Conservation (phyloP, 2,329 filamentous ascomycete species). For the Alternaria incomplexa region DNA sequence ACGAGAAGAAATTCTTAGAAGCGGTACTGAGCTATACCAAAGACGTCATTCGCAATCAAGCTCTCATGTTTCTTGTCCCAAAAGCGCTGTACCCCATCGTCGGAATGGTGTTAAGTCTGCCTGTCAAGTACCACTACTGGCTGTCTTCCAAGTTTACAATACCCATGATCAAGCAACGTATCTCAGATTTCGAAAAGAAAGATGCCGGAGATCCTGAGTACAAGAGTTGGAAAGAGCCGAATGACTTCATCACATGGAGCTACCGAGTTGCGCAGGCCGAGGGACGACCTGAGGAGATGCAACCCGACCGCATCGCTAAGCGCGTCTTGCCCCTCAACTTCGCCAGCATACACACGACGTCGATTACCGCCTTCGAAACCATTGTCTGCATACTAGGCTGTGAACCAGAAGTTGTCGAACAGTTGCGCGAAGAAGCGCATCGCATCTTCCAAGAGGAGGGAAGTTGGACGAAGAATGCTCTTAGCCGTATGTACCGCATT, state of each 20-base stretch:
- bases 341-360: conserved; percentile 65
- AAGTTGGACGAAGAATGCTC: conserved; percentile 56
- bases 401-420: conserved; percentile 20
- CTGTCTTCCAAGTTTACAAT: conserved; percentile 51
- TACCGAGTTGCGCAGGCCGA: conserved; percentile 60
- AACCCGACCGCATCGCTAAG: conserved; percentile 57
- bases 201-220: conserved; percentile 50
- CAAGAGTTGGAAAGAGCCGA: conserved; percentile 54
- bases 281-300: conserved; percentile 51
- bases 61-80: conserved; percentile 56
- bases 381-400: conserved; percentile 27
- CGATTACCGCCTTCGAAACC: conserved; percentile 57
- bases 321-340: conserved; percentile 64
- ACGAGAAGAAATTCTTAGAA: conserved; percentile 56
- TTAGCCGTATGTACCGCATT: conserved; percentile 53
- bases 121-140: conserved; percentile 58
- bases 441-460: conserved; percentile 44
- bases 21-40: conserved; percentile 59
- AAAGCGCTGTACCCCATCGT: conserved; percentile 58
- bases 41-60: conserved; percentile 48
- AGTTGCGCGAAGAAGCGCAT: conserved; percentile 54
- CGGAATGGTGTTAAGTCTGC: conserved; percentile 53
- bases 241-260: conserved; percentile 65
- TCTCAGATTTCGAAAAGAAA: conserved; percentile 55
- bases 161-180: conserved; percentile 59